These are phyloP conservation scores for Steccherinum ochraceum DNA, from an alignment of 768 basidiomycete species.

Conservation along the genomic window DNA sequence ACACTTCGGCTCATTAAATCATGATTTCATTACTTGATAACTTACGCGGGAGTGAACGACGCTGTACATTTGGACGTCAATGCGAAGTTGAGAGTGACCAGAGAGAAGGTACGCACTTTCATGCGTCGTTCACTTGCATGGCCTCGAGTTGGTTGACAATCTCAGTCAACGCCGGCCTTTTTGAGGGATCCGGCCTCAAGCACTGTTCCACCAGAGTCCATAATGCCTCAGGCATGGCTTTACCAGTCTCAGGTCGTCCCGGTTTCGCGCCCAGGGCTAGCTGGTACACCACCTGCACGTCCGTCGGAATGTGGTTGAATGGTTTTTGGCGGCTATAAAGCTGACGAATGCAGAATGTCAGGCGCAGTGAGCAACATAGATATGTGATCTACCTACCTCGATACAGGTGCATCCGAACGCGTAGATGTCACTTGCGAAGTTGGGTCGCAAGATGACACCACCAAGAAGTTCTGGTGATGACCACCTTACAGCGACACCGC, in stretches of 20 bases:
- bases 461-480: conserved; percentile 1
- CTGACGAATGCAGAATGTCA: too few species aligned
- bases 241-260: not conserved
- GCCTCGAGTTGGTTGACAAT: not conserved
- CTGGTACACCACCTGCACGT: not conserved
- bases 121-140: too few species aligned
- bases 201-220: not conserved
- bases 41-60: too few species aligned
- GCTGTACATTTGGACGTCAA: too few species aligned
- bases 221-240: not conserved
- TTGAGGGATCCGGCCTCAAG: not conserved
- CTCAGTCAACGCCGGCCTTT: not conserved
- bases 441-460: not conserved
- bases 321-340: not conserved
- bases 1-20: too few species aligned
- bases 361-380: too few species aligned
- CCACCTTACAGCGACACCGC: conserved; percentile 2
- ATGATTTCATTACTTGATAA: too few species aligned
- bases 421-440: conserved; percentile 1
- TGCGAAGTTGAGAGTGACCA: too few species aligned
- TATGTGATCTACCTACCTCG: conserved; percentile 5
- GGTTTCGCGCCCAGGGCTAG: not conserved
- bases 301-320: not conserved
- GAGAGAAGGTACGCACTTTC: too few species aligned
- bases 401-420: conserved; percentile 6